Evolutionary conservation across 1,284 basidiomycete species (phyloP).

Genomic region (Leccinum pallidistipes): DNA sequence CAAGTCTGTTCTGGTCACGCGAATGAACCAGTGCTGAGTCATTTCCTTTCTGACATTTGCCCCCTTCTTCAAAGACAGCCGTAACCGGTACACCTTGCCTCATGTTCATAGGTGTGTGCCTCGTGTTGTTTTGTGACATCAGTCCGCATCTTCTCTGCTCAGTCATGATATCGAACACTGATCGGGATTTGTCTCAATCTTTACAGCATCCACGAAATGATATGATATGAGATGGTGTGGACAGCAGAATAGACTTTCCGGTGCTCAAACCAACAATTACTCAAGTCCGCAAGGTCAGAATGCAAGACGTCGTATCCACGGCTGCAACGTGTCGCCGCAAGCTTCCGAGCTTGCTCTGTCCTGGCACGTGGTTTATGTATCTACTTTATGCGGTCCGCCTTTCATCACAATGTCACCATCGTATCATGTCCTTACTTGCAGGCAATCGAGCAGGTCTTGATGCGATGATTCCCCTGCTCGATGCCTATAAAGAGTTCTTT

Average conservation of each 20-base stretch:
- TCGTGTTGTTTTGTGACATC: conserved; percentile 6
- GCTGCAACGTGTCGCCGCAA: conserved; percentile 36
- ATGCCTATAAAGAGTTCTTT: conserved; percentile 20
- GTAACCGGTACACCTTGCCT: conserved; percentile 5
- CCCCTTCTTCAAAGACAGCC: neutral
- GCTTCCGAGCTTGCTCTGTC: conserved; percentile 38
- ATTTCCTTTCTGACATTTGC: neutral
- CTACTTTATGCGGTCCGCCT: conserved; percentile 19
- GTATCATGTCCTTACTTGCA: conserved; percentile 8
- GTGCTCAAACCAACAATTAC: neutral
- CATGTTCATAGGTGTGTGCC: conserved; percentile 8
- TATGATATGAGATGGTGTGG: neutral
- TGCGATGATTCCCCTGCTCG: neutral
- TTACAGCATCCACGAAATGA: neutral
- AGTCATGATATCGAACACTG: neutral
- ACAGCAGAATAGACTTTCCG: neutral
- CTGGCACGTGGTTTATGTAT: conserved; percentile 28
- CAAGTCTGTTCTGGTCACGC: neutral
- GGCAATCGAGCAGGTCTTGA: neutral
- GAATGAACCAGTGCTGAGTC: neutral
- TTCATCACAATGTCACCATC: conserved; percentile 20
- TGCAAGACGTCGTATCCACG: conserved; percentile 3
- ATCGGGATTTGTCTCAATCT: neutral
- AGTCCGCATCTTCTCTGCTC: neutral
- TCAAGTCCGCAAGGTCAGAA: neutral